Evolutionary conservation across 208 protist species (phyloP).

Genomic region (Zelonia costaricensis): DNA sequence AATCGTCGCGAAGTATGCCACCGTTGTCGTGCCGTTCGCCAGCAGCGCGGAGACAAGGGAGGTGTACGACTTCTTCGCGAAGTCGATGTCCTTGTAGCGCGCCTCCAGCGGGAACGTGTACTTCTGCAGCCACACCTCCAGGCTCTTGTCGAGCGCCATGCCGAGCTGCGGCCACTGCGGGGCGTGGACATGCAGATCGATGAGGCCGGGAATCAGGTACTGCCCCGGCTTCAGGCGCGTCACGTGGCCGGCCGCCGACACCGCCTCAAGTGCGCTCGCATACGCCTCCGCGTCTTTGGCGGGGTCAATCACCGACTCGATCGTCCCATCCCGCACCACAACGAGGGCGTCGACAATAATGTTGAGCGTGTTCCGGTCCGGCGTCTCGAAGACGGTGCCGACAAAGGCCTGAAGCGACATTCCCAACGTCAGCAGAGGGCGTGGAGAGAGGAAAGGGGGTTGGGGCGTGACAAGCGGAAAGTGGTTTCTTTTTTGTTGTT

Average conservation of each 20-base stretch:
- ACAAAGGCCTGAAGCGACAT: conserved; percentile 19
- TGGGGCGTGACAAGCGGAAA: too few species aligned
- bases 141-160: conserved; percentile 78
- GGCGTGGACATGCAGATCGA: conserved; percentile 95
- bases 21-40: conserved; percentile 91
- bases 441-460: not conserved
- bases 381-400: conserved; percentile 64
- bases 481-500: too few species aligned
- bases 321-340: conserved; percentile 44
- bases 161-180: conserved; percentile 92
- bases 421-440: not conserved
- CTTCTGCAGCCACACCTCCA: conserved; percentile 92
- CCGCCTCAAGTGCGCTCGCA: conserved; percentile 20
- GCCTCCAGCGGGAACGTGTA: conserved; percentile 94
- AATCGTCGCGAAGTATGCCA: conserved; percentile 90
- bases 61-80: conserved; percentile 74
- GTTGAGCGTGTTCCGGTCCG: conserved; percentile 35
- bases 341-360: conserved; percentile 52
- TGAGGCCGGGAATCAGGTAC: conserved; percentile 88
- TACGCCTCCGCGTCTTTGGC: conserved; percentile 21
- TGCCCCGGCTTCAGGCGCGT: conserved; percentile 39
- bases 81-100: conserved; percentile 73
- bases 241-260: conserved; percentile 30
- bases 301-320: conserved; percentile 50
- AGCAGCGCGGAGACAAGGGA: conserved; percentile 77